A percentile compares a stretch with the other conserved stretches of the same genome.
Conservation (phyloP, 805 yeast species). For the Wickerhamomyces ciferrii region DNA sequence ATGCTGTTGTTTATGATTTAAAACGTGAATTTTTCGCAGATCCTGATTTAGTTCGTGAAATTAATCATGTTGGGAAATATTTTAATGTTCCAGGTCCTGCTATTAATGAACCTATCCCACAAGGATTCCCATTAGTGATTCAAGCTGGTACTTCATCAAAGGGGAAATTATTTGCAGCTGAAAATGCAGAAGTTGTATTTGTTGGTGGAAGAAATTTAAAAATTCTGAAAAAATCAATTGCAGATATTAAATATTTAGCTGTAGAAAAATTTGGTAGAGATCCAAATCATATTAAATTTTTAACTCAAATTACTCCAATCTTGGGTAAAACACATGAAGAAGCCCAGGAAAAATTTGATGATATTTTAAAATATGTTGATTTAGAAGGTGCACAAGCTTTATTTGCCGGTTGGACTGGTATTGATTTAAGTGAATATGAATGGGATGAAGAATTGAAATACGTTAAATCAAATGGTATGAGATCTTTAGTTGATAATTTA, state of each 20-base stretch:
- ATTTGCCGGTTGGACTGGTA: conserved; percentile 37
- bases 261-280: conserved; percentile 26
- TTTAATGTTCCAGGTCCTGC: conserved; percentile 33
- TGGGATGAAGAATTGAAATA: conserved; percentile 28
- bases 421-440: conserved; percentile 28
- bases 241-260: conserved; percentile 27
- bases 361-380: conserved; percentile 25
- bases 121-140: conserved; percentile 33
- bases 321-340: conserved; percentile 32
- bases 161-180: conserved; percentile 34
- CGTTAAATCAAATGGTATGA: conserved; percentile 24
- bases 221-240: conserved; percentile 16
- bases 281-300: conserved; percentile 27
- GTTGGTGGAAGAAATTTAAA: conserved; percentile 23
- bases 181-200: conserved; percentile 33
- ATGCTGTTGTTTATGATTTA: conserved; percentile 16
- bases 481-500: conserved; percentile 24
- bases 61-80: conserved; percentile 30
- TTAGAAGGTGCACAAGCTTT: conserved; percentile 34
- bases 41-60: conserved; percentile 28
- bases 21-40: conserved; percentile 24
- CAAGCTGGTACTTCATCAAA: conserved; percentile 35
- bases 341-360: conserved; percentile 27
- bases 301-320: conserved; percentile 28
- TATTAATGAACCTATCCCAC: conserved; percentile 33